These are phyloP conservation scores for Protostelium mycophagum DNA, from an alignment of 78 protist species.

Conservation along the genomic window DNA sequence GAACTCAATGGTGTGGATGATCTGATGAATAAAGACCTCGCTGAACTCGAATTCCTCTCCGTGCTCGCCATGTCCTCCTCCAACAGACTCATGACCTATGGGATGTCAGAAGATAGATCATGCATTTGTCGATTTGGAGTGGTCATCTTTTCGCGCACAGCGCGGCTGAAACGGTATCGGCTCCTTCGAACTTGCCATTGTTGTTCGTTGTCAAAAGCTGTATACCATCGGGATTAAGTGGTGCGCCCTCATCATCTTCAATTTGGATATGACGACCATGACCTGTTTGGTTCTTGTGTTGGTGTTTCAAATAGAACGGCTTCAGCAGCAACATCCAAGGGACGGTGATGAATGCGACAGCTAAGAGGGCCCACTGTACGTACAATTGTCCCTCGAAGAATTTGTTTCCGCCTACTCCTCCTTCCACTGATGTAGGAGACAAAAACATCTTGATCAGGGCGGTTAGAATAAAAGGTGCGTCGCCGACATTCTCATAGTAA, in stretches of 20 bases:
- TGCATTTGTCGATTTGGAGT: no score
- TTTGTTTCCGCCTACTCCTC: slow-evolving; percentile 1
- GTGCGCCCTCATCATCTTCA: slow-evolving; percentile 39
- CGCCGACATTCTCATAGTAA: slow-evolving; percentile 13
- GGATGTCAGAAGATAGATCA: no score
- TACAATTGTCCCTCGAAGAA: slow-evolving; percentile 51
- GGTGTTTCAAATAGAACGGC: slow-evolving; percentile 63
- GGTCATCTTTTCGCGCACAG: no score
- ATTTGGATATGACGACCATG: slow-evolving; percentile 12
- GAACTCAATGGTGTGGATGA: slow-evolving; percentile 99
- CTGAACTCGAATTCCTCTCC: slow-evolving; percentile 82
- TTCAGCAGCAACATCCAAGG: slow-evolving; percentile 86
- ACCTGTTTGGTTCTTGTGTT: slow-evolving; percentile 15
- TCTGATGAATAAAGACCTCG: slow-evolving; percentile 82
- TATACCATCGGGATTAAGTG: slow-evolving; percentile 24
- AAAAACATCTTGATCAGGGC: slow-evolving; percentile 52
- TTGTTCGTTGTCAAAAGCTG: neutral
- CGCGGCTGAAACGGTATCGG: no score
- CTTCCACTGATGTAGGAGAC: slow-evolving; percentile 12
- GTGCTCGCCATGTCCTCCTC: slow-evolving; percentile 38
- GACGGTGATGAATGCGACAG: slow-evolving; percentile 77
- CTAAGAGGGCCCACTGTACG: slow-evolving; percentile 66
- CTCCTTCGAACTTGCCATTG: neutral
- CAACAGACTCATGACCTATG: no score
- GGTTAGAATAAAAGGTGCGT: slow-evolving; percentile 37